Evolutionary conservation across 345 rosid genomes (phyloP).

Genomic region (Euphorbia pulcherrima): DNA sequence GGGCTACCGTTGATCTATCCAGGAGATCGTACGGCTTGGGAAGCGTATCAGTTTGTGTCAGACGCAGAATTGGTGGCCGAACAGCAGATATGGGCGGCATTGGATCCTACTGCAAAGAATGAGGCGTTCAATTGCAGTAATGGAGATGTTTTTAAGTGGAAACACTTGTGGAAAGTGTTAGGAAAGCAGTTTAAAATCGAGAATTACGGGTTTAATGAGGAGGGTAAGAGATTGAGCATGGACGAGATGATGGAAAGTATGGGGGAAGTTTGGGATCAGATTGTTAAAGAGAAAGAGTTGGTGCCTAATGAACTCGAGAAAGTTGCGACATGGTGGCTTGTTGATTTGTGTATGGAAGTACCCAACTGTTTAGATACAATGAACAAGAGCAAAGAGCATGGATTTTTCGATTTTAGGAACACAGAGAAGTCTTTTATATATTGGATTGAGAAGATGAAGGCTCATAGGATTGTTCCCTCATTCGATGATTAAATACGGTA

Average conservation of each 20-base stretch:
- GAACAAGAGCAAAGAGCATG: constrained; percentile 84
- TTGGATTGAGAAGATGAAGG: constrained; percentile 28
- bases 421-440: constrained; percentile 42
- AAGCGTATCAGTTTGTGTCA: constrained; percentile 37
- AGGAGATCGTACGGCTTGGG: constrained; percentile 54
- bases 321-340: background rate
- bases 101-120: constrained; percentile 51
- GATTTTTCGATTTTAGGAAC: constrained; percentile 76
- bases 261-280: background rate
- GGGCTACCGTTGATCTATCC: constrained; percentile 56
- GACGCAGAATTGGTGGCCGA: constrained; percentile 75
- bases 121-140: constrained; percentile 70
- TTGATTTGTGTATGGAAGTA: background rate
- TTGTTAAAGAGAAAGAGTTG: background rate
- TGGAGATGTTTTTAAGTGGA: constrained; percentile 77
- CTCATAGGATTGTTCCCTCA: constrained; percentile 24
- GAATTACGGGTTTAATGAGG: constrained; percentile 58
- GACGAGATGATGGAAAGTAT: background rate
- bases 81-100: constrained; percentile 85
- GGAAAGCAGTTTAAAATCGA: constrained; percentile 80
- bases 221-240: constrained; percentile 8
- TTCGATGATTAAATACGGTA: background rate
- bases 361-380: constrained; percentile 30
- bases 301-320: background rate
- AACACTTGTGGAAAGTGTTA: constrained; percentile 65